Conservation (phyloP, 768 basidiomycete species). For the Leccinellum rugosiceps region DNA sequence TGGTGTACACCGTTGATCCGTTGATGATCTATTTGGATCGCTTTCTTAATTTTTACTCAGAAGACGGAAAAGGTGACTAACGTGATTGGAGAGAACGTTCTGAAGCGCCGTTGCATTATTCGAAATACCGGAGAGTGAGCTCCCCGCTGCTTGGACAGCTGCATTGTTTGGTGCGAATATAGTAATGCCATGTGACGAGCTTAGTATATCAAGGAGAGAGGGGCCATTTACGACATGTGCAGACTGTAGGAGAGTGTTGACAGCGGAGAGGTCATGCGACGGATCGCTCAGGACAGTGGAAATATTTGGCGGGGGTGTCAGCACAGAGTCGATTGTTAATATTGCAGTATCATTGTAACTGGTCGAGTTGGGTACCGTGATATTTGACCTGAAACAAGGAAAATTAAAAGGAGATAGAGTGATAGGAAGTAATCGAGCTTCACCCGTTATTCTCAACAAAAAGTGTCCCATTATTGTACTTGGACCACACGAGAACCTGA, state of each 20-base stretch:
- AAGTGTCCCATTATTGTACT: constrained; percentile 35
- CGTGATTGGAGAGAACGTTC: constrained; percentile 57
- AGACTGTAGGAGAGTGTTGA: constrained; percentile 14
- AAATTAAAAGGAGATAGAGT: background rate
- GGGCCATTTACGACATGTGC: constrained; percentile 25
- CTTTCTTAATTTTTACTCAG: background rate
- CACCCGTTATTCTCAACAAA: constrained; percentile 51
- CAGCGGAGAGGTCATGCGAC: constrained; percentile 40
- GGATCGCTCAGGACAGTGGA: constrained; percentile 35
- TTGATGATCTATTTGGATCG: constrained; percentile 51
- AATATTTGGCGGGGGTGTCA: constrained; percentile 51
- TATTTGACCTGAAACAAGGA: constrained; percentile 25
- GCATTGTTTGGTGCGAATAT: constrained; percentile 61
- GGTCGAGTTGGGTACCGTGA: constrained; percentile 39
- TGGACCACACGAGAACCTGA: constrained; percentile 54
- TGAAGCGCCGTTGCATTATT: constrained; percentile 46
- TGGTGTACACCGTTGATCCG: constrained; percentile 64
- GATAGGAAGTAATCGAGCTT: constrained; percentile 3
- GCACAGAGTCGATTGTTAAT: constrained; percentile 47
- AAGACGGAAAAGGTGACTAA: constrained; percentile 27
- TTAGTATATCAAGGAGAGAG: constrained; percentile 29
- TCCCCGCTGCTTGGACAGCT: constrained; percentile 41
- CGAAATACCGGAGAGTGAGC: constrained; percentile 31
- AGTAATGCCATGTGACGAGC: constrained; percentile 51
- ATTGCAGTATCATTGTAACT: constrained; percentile 41